Base-by-base conservation (phyloP, 257 asterid species). In the Nicotiana tomentosiformis region DNA sequence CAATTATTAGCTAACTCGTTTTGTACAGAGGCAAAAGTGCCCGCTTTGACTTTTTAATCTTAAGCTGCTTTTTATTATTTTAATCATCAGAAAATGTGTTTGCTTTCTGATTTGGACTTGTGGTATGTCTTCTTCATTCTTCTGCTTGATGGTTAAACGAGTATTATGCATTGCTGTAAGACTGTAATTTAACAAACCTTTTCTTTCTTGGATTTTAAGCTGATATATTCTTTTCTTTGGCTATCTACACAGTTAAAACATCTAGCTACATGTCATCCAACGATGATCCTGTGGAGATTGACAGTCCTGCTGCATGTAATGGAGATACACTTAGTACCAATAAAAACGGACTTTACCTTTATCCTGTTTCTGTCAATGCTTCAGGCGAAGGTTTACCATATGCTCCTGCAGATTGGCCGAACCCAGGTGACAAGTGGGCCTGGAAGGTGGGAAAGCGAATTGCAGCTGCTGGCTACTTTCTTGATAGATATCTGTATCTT, bases 331-430 rank as follows among this genome's bases (percentile, higher is more conserved):
- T 43, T 66, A 85, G 78, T 83, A 78, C n/a, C 26, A 85, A 58
- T 49, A 87, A 86, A 82, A 91, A 87, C 78, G 92, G 88, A 61
- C 81, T 92, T 5, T 66, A 72, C 66, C 90, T 94, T 66, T 91
- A 86, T 84, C 93, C 96, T 12, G 98, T 94, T 56, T 81, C 90
- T 66, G 82, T 29, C 77, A 80, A 86, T 81, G 90, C 78, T 43
- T 87, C 89, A 5, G 98, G 99, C 55, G 90, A 87, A 88, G 99
- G 99, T 83, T 90, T 89, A 81, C 99, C 99, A 23, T 93, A 96
- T 86, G 97, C 98, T 56, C 99, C 98, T 30, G 86, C 77, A 80
- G 85, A 94, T 90, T 96, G 91, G 90, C 99, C 99, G 23, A 88
- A 89, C 74, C 96, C 93, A 6, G 99, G 99, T 17, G 99, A 96